A percentile compares a stretch with the other conserved stretches of the same genome.
phyloP scores from a whole-genome alignment of 1,139 yeast species.

The Kurtzmaniella natalensis region DNA sequence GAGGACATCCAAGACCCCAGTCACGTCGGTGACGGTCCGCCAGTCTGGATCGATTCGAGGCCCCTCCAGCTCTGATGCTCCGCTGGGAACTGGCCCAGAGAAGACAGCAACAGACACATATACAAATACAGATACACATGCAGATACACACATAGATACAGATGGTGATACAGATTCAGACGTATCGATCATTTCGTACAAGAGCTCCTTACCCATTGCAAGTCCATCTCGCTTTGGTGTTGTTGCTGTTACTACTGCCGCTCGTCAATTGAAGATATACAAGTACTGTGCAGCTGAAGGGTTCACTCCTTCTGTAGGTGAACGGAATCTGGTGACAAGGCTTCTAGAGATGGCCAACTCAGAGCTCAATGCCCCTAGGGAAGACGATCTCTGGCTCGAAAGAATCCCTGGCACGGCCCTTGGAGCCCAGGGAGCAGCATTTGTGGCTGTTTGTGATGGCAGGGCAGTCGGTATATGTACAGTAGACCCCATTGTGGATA shows the following conservation, averaged over 20 bases:
- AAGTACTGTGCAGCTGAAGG: conserved; percentile 7
- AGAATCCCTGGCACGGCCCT: conserved; percentile 9
- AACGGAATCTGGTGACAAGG: conserved; percentile 16
- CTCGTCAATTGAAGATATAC: not conserved
- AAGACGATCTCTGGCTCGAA: conserved; percentile 43
- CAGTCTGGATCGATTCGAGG: no score
- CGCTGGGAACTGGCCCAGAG: no score
- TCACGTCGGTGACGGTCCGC: not conserved
- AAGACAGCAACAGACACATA: no score
- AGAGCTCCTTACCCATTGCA: no score
- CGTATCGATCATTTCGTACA: no score
- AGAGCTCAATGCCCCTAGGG: conserved; percentile 57
- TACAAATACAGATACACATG: no score
- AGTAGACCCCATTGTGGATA: conserved; percentile 29
- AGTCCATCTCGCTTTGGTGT: no score
- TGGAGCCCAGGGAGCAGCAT: conserved; percentile 46
- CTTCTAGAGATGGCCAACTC: conserved; percentile 49
- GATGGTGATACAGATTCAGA: no score
- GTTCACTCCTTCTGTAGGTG: conserved; percentile 9
- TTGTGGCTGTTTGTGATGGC: conserved; percentile 34
- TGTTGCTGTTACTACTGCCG: no score
- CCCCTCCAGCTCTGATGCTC: no score
- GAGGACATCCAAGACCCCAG: conserved; percentile 12
- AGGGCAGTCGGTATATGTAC: conserved; percentile 53
- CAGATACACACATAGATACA: no score